phyloP scores from a whole-genome alignment of 169 alveolate genomes.

The Eimeria sp. region DNA sequence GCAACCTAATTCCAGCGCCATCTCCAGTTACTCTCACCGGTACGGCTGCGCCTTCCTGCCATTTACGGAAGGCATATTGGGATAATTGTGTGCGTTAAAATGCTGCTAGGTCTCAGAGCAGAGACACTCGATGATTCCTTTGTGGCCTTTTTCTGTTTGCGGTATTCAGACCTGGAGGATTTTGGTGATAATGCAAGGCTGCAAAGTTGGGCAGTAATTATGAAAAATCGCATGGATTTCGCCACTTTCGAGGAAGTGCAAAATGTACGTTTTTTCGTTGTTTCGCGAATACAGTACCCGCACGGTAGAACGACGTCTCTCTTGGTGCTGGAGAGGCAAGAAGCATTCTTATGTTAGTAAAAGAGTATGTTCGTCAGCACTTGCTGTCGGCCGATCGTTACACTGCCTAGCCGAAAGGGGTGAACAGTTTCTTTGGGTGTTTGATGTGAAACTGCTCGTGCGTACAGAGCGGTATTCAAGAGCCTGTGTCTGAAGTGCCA shows the following conservation, averaged over 20 bases:
- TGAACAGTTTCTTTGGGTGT: not conserved
- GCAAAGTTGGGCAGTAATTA: conserved; percentile 38
- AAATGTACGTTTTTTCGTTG: not conserved
- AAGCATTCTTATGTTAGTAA: not conserved
- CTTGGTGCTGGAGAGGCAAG: not conserved
- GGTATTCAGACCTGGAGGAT: not conserved
- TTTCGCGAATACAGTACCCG: not conserved
- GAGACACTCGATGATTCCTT: not conserved
- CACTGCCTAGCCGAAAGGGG: not conserved
- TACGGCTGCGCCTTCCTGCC: not conserved
- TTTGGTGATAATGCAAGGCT: not conserved
- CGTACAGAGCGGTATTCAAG: conserved; percentile 42
- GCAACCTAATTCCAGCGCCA: not conserved
- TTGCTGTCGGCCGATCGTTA: no score
- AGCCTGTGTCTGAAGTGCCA: not conserved
- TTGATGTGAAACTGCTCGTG: not conserved
- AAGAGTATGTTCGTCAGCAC: no score
- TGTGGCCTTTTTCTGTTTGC: not conserved
- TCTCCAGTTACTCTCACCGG: not conserved
- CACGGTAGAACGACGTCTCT: not conserved
- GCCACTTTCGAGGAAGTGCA: conserved; percentile 1
- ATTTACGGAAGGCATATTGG: not conserved
- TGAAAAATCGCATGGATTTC: not conserved
- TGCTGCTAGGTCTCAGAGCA: not conserved
- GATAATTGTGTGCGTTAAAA: not conserved